A percentile compares a stretch with the other conserved stretches of the same genome.
Conservation (phyloP, 1,284 basidiomycete genomes). For the Trichosporon sp. region DNA sequence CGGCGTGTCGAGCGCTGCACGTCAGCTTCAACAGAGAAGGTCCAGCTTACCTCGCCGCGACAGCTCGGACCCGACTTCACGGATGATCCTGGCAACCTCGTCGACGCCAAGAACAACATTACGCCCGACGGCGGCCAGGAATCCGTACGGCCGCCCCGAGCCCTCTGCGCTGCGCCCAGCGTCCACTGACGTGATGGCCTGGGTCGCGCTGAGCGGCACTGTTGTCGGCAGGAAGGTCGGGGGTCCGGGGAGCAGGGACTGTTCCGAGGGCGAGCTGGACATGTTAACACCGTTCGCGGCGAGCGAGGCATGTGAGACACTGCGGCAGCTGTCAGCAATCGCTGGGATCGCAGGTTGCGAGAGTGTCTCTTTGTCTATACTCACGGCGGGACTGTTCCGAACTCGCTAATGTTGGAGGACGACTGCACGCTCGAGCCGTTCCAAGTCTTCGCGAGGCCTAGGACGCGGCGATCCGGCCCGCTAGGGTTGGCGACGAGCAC, state of each 20-base stretch:
- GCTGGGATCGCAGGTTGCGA: background rate
- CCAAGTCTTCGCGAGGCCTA: slow-evolving; percentile 23
- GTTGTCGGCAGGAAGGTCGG: slow-evolving; percentile 34
- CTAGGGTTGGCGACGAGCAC: slow-evolving; percentile 14
- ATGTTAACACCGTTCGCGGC: background rate
- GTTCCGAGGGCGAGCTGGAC: slow-evolving; percentile 4
- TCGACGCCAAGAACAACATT: slow-evolving; percentile 62
- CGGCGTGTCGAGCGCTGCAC: slow-evolving; percentile 69
- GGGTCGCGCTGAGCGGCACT: slow-evolving; percentile 25
- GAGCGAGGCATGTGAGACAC: background rate
- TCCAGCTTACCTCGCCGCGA: slow-evolving; percentile 57
- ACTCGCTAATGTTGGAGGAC: slow-evolving; percentile 15
- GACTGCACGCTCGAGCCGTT: slow-evolving; percentile 13
- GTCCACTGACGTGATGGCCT: slow-evolving; percentile 31
- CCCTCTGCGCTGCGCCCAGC: slow-evolving; percentile 29
- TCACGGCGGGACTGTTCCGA: slow-evolving; percentile 20
- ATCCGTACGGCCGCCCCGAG: slow-evolving; percentile 32
- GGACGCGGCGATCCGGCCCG: slow-evolving; percentile 13
- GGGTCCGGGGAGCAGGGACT: slow-evolving; percentile 29
- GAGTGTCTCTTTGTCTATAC: background rate
- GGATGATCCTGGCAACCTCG: slow-evolving; percentile 65
- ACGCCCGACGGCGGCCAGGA: slow-evolving; percentile 33
- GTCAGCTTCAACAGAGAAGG: slow-evolving; percentile 1
- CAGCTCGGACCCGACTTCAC: slow-evolving; percentile 67
- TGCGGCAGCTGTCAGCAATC: background rate